Evolutionary conservation across 176 grass and related monocot species (phyloP).

Genomic region (Paspalum vaginatum): DNA sequence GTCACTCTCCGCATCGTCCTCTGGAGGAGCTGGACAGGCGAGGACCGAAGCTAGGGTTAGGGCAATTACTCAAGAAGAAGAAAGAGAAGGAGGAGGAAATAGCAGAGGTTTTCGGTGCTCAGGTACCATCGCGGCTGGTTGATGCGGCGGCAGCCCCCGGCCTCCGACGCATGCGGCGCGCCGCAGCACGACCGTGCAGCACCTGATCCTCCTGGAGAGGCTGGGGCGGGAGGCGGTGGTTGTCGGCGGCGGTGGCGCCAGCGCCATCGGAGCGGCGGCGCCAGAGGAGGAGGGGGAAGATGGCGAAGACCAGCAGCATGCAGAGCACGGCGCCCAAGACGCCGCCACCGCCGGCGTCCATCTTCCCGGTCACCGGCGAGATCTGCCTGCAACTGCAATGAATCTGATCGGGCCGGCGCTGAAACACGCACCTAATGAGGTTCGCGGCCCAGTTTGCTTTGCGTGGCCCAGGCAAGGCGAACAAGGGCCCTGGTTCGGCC

Average conservation of each 20-base stretch:
- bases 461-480: no score
- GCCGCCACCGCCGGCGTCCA: slow-evolving; percentile 61
- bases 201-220: slow-evolving; percentile 73
- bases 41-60: slow-evolving; percentile 22
- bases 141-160: slow-evolving; percentile 62
- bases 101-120: background rate
- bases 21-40: slow-evolving; percentile 35
- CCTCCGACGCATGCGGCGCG: slow-evolving; percentile 80
- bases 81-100: background rate
- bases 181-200: slow-evolving; percentile 44
- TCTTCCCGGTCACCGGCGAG: slow-evolving; percentile 26
- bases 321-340: slow-evolving; percentile 59
- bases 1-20: slow-evolving; percentile 54
- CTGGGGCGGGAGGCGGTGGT: slow-evolving; percentile 58
- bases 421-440: no score
- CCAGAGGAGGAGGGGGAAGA: slow-evolving; percentile 82
- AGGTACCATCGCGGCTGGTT: slow-evolving; percentile 55
- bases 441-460: no score
- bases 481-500: no score
- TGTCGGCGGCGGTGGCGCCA: slow-evolving; percentile 36
- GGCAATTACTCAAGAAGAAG: background rate
- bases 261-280: slow-evolving; percentile 59
- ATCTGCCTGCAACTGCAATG: background rate
- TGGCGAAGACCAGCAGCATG: slow-evolving; percentile 56
- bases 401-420: no score